Evolutionary conservation across 352 stramenopile genomes (phyloP).

Genomic region (Plasmopara halstedii): DNA sequence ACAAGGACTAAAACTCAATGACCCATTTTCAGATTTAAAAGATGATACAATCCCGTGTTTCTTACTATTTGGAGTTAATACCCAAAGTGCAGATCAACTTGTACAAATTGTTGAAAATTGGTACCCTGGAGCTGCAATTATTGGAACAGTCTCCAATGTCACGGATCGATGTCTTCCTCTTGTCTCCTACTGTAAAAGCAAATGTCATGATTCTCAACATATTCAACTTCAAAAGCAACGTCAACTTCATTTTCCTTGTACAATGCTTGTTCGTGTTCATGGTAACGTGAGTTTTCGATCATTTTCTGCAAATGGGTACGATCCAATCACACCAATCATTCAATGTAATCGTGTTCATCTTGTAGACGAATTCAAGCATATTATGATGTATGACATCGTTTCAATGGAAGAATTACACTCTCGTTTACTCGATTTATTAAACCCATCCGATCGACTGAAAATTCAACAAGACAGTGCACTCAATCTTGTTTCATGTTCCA

Average conservation of each 20-base stretch:
- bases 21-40: slow-evolving; percentile 21
- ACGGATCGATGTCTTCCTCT: slow-evolving; percentile 33
- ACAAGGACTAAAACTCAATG: slow-evolving; percentile 23
- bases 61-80: slow-evolving; percentile 50
- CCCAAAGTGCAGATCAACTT: slow-evolving; percentile 37
- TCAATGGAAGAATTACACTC: slow-evolving; percentile 2
- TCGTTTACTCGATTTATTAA: slow-evolving; percentile 20
- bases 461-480: slow-evolving; percentile 19
- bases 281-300: slow-evolving; percentile 25
- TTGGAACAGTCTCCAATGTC: slow-evolving; percentile 36
- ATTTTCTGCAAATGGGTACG: slow-evolving; percentile 40
- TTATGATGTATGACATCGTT: slow-evolving; percentile 19
- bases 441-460: slow-evolving; percentile 9
- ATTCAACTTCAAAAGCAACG: slow-evolving; percentile 6
- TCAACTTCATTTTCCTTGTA: slow-evolving; percentile 31
- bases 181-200: slow-evolving; percentile 9
- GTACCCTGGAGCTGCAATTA: slow-evolving; percentile 29
- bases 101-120: slow-evolving; percentile 24
- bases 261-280: slow-evolving; percentile 31
- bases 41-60: slow-evolving; percentile 26
- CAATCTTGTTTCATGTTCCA: slow-evolving; percentile 27
- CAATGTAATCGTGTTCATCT: slow-evolving; percentile 16
- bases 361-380: slow-evolving; percentile 2
- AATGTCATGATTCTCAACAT: neutral
- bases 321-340: slow-evolving; percentile 37